Percentiles rank a stretch among this genome's conserved stretches.
These are phyloP conservation scores for Fomitopsis schrenkii DNA, from an alignment of 1,284 basidiomycete genomes.

Conservation along the genomic window DNA sequence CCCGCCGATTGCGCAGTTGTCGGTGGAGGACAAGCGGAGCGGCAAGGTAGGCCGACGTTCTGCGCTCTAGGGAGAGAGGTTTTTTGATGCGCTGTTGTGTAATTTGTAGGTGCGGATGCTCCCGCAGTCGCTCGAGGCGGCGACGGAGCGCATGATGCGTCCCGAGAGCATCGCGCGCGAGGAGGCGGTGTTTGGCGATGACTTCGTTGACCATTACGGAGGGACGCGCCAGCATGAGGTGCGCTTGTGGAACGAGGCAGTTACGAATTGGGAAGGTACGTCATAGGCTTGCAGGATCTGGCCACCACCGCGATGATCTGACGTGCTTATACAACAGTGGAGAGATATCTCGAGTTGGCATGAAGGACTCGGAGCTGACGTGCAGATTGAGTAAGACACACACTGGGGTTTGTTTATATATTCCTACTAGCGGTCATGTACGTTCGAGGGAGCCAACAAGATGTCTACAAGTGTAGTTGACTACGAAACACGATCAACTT, in stretches of 20 bases:
- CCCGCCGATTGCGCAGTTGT: conserved; percentile 65
- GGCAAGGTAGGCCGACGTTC: conserved; percentile 40
- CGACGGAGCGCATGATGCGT: conserved; percentile 77
- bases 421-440: too few relatives aligned
- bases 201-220: conserved; percentile 91
- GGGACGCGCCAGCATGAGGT: conserved; percentile 92
- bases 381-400: too few relatives aligned
- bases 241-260: conserved; percentile 80
- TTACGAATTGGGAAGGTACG: conserved; percentile 93
- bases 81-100: neutral
- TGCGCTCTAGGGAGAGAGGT: neutral
- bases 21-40: conserved; percentile 49
- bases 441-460: too few relatives aligned
- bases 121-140: conserved; percentile 74
- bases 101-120: conserved; percentile 59
- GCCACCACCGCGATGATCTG: neutral
- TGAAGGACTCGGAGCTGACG: conserved; percentile 27
- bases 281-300: neutral
- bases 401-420: too few relatives aligned
- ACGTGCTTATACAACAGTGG: conserved; percentile 45
- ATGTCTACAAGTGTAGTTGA: too few relatives aligned
- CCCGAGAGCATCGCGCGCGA: conserved; percentile 80
- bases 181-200: conserved; percentile 70
- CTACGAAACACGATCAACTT: too few relatives aligned
- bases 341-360: conserved; percentile 80